Conservation (phyloP, 2,329 filamentous ascomycete genomes). For the Orbilia javanica region DNA sequence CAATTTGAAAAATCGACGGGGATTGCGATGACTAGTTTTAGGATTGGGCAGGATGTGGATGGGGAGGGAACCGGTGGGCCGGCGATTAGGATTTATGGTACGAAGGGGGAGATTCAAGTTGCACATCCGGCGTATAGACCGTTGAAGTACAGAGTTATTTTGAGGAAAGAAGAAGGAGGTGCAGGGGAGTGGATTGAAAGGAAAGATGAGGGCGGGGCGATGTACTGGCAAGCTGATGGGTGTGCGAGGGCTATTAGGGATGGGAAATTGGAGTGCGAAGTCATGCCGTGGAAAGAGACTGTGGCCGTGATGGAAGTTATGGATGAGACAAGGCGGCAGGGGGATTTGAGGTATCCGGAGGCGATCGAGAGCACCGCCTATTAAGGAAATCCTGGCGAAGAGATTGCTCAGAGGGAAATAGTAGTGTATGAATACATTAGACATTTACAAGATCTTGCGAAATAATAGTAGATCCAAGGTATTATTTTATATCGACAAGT, state of each 20-base stretch:
- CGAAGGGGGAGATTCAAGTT: slow-evolving; percentile 84
- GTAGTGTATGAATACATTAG: slow-evolving; percentile 32
- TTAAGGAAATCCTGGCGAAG: slow-evolving; percentile 65
- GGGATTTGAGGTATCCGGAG: slow-evolving; percentile 74
- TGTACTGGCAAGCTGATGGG: slow-evolving; percentile 91
- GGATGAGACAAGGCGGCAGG: slow-evolving; percentile 77
- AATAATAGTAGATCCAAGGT: background rate
- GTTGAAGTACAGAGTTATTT: slow-evolving; percentile 74
- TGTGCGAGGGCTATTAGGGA: slow-evolving; percentile 80
- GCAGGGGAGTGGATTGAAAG: slow-evolving; percentile 64
- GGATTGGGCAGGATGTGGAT: slow-evolving; percentile 74
- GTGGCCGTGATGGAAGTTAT: slow-evolving; percentile 86
- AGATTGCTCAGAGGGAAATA: background rate
- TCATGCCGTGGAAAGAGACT: slow-evolving; percentile 80
- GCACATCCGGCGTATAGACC: slow-evolving; percentile 79
- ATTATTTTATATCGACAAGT: slow-evolving; percentile 29
- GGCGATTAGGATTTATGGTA: slow-evolving; percentile 82
- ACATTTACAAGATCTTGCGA: slow-evolving; percentile 16
- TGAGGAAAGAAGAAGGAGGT: slow-evolving; percentile 69
- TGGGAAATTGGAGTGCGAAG: slow-evolving; percentile 79
- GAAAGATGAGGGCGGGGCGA: slow-evolving; percentile 75
- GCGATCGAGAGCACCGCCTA: slow-evolving; percentile 71
- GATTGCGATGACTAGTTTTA: slow-evolving; percentile 76
- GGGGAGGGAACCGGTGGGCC: slow-evolving; percentile 73
- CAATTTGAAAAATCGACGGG: slow-evolving; percentile 82